Conservation (phyloP, 2,329 filamentous ascomycete genomes). For the Aureobasidium subglaciale region DNA sequence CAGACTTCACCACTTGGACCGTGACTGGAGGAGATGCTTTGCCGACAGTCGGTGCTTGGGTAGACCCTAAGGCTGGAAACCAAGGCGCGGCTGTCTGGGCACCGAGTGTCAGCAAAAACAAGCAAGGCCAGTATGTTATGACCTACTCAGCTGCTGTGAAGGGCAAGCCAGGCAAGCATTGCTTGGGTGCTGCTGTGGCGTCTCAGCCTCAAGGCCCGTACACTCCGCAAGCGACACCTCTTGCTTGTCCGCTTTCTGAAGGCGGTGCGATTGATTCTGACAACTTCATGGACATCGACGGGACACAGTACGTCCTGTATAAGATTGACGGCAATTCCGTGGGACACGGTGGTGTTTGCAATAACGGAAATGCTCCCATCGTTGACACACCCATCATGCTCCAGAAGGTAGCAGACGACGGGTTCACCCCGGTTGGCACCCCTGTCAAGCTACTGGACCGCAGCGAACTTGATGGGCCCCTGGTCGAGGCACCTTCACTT, state of each 20-base stretch:
- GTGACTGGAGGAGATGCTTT: constrained; percentile 27
- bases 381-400: constrained; percentile 24
- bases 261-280: constrained; percentile 26
- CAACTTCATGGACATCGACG: constrained; percentile 22
- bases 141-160: constrained; percentile 25
- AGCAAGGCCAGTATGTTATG: constrained; percentile 23
- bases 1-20: constrained; percentile 29
- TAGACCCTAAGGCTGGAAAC: constrained; percentile 19
- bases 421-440: constrained; percentile 21
- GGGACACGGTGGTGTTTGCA: constrained; percentile 23
- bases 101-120: constrained; percentile 26
- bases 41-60: constrained; percentile 26
- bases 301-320: constrained; percentile 23
- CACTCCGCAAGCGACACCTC: constrained; percentile 20
- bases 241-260: constrained; percentile 22
- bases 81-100: constrained; percentile 29
- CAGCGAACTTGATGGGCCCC: constrained; percentile 21
- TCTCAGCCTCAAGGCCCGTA: constrained; percentile 23
- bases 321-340: constrained; percentile 26
- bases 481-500: constrained; percentile 25
- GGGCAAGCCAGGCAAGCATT: constrained; percentile 22
- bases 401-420: constrained; percentile 22
- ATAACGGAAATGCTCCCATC: constrained; percentile 19
- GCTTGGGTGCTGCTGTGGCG: constrained; percentile 24
- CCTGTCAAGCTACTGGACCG: constrained; percentile 22